Conservation (phyloP, 352 stramenopile genomes). For the Blastocystis sp. region DNA sequence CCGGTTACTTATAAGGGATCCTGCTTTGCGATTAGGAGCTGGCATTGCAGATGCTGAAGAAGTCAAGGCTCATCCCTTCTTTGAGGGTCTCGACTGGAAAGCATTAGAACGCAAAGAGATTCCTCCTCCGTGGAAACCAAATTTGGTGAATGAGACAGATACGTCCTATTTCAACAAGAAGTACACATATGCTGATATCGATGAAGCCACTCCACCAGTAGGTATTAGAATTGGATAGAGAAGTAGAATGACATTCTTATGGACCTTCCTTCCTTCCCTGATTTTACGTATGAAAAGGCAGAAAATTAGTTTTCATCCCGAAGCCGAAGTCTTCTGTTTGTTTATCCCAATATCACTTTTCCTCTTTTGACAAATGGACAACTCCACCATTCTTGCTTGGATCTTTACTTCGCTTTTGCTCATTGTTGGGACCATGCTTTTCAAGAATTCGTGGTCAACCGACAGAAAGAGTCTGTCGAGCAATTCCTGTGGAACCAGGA, state of each 20-base stretch:
- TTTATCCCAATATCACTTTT: slow-evolving; percentile 18
- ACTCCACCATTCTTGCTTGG: background rate
- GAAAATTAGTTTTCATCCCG: background rate
- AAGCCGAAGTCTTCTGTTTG: slow-evolving; percentile 27
- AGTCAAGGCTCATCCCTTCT: slow-evolving; percentile 78
- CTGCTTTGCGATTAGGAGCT: slow-evolving; percentile 12
- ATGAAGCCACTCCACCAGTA: slow-evolving; percentile 57
- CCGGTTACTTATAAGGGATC: slow-evolving; percentile 26
- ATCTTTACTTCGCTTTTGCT: background rate
- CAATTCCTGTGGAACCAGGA: background rate
- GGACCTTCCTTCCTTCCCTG: slow-evolving; percentile 47
- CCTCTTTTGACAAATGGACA: background rate
- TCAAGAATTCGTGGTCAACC: background rate
- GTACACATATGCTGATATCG: slow-evolving; percentile 72
- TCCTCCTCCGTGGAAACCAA: slow-evolving; percentile 78
- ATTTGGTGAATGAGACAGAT: slow-evolving; percentile 69
- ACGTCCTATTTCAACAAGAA: slow-evolving; percentile 86
- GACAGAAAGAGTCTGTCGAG: background rate
- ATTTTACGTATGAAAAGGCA: slow-evolving; percentile 56
- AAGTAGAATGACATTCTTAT: slow-evolving; percentile 46
- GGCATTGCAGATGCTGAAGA: slow-evolving; percentile 36
- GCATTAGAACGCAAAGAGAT: slow-evolving; percentile 76
- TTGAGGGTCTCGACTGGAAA: slow-evolving; percentile 75
- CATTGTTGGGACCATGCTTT: background rate
- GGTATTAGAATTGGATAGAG: background rate